Conservation (phyloP, 2,329 filamentous ascomycete genomes). For the Aspergillus chevalieri region DNA sequence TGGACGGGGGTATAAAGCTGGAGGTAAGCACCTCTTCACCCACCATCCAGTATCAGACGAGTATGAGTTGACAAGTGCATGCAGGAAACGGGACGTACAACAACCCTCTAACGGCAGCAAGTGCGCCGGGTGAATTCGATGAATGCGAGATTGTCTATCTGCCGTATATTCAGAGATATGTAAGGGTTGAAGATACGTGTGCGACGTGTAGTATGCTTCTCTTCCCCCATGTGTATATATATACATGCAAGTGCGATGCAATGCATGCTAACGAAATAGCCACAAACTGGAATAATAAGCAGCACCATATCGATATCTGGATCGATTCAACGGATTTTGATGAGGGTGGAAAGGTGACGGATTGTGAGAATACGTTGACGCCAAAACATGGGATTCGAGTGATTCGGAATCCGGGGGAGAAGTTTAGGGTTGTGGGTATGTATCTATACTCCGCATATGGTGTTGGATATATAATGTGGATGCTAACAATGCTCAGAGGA, state of each 20-base stretch:
- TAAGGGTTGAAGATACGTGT: conserved; percentile 8
- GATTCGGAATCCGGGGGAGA: not conserved
- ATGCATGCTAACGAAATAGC: not conserved
- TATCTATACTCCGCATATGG: not conserved
- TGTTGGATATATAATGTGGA: not conserved
- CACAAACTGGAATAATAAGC: conserved; percentile 3
- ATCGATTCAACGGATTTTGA: not conserved
- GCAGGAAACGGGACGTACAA: conserved; percentile 5
- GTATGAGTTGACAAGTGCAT: not conserved
- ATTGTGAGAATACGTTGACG: conserved; percentile 7
- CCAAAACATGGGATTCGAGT: not conserved
- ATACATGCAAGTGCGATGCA: too few species aligned
- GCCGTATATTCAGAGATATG: conserved; percentile 10
- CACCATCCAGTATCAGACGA: not conserved
- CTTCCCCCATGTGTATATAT: not conserved
- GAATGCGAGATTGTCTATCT: conserved; percentile 10
- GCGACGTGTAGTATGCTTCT: conserved; percentile 5
- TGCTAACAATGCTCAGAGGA: not conserved
- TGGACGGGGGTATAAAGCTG: conserved; percentile 5
- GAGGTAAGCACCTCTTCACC: not conserved
- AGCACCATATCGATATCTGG: conserved; percentile 10
- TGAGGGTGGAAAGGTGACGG: not conserved
- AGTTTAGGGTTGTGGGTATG: not conserved
- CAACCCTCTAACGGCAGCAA: conserved; percentile 9
- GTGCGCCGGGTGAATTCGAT: conserved; percentile 6